phyloP scores from a whole-genome alignment of 1,284 basidiomycete genomes.

The Cryptococcus deneoformans region DNA sequence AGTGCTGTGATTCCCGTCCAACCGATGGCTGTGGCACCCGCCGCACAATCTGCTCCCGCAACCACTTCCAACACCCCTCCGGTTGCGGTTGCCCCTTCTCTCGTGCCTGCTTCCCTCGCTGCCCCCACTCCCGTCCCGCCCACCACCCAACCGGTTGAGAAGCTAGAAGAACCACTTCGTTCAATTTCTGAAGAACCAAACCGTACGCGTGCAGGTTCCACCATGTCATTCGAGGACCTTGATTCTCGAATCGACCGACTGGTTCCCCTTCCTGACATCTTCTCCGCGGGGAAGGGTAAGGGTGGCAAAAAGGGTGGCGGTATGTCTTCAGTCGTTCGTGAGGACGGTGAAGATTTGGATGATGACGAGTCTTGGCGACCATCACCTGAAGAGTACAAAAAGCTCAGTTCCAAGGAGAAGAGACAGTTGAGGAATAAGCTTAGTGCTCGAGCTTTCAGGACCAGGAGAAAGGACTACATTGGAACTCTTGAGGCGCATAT shows the following conservation, averaged over 20 bases:
- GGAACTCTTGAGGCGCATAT: conserved; percentile 90
- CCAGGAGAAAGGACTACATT: conserved; percentile 93
- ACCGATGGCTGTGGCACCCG: not conserved
- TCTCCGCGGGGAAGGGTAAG: conserved; percentile 48
- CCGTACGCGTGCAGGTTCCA: conserved; percentile 3
- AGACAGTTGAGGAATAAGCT: conserved; percentile 96
- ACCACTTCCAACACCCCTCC: conserved; percentile 3
- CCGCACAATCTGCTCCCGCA: conserved; percentile 1
- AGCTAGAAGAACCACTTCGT: conserved; percentile 33
- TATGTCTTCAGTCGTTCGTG: conserved; percentile 49
- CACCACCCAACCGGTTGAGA: not conserved
- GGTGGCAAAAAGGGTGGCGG: conserved; percentile 51
- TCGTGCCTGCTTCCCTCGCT: not conserved
- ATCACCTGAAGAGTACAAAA: conserved; percentile 86
- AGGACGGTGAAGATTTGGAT: conserved; percentile 46
- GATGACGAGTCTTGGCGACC: conserved; percentile 51
- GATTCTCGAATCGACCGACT: conserved; percentile 39
- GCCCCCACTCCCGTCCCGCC: conserved; percentile 3
- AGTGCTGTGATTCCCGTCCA: not conserved
- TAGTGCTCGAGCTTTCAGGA: conserved; percentile 89
- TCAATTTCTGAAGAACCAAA: conserved; percentile 17
- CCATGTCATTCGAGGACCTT: conserved; percentile 23
- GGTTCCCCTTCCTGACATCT: conserved; percentile 45
- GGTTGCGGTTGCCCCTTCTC: not conserved
- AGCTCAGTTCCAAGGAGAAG: conserved; percentile 94